Base-by-base conservation (phyloP, 2,329 filamentous ascomycete species). In the Diaporthe amygdali region DNA sequence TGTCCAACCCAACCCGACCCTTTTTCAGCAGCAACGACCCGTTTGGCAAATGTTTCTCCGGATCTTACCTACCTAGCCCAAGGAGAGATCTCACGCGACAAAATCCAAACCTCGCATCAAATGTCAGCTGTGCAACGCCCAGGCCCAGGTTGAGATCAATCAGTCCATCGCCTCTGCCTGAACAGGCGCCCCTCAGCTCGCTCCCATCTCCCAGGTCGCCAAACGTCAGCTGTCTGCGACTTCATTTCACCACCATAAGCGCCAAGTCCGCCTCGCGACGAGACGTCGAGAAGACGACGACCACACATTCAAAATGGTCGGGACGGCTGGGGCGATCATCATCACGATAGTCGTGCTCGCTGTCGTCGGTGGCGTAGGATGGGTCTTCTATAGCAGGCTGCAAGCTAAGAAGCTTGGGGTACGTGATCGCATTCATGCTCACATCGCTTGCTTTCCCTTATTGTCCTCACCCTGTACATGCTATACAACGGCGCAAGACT, bases 331-430 rank as follows among this genome's bases (percentile, higher is more conserved):
- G 78, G 88, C 92, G 74, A 90, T 95, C 83, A 88, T 95, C 80
- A 90, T 97, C 79, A 87, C 94, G 78, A 81, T 96, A 78, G 76
- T 94, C 75, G 83, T 94, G 76, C 79, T 93, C 77, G 78, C 90
- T 68, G 72, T 92, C 69, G 81, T 85, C 69, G 89, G 82, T 32
- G 90, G 84, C 70, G 81, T 87, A 69, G 91, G 87, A 77, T 96
- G 92, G 91, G 83, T 94, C 72, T 81, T 90, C 77, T 95, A 91
- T 78, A 90, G 91, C 37, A 92, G 94, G 78, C 85, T 92, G 76
- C 92, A 92, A 76, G 93, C 94, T 64, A 88, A 91, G 73, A 89
- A 90, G 78, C 87, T 95, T 69, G 94, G 94, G 30, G 89, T 90
- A 84, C 75, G 88, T 85, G n/a, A 69, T 71, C 69, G 46, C 47